Base-by-base conservation (phyloP, 2,329 filamentous ascomycete genomes). In the Leptographium radiaticola region DNA sequence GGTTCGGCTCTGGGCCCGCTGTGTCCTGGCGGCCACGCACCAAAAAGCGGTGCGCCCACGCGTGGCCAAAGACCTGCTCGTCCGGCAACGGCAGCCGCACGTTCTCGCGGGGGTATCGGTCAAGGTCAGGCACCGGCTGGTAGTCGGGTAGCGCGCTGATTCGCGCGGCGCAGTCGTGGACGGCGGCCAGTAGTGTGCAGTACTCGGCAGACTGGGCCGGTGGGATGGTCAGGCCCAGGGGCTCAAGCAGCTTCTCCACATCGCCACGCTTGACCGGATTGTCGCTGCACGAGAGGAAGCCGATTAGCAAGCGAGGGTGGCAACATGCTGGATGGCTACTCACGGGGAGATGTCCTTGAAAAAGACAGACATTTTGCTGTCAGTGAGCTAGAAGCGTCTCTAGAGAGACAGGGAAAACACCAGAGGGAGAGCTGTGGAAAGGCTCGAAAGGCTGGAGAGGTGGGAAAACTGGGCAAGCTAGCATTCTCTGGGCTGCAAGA, bases 21-120 rank as follows among this genome's bases (percentile, higher is more conserved):
- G n/a, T n/a, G 11, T 25, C 42, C 6, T 20, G 42, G 6, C 12
- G 2, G 1, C 44, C 44, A 1, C 30, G 44, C 7, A 46, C 16
- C 5, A 31, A 25, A 7, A 46, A 31, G 1, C 30, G 20, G 4
- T 33, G 30, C 11, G 51, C 48, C 65, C 65, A 67, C 8, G 63
- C 65, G 47, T 66, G 66, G n/a, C 63, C 42, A 0, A 59, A 9
- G 25, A 16, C 59, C 50, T 66, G 65, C 3, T 64, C 59, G 2
- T 58, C 50, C 0, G 47, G 1, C 4, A 10, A 20, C 5, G 62
- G 61, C 30, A 59, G 58, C 55, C 62, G 54, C 57, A 66, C 15
- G 49, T 45, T 18, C 62, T 59, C 52, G 20, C 30, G 15, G 38
- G 52, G 16, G 39, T 42, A 31, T 4, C 44, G 34, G 38, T 25